Evolutionary conservation across 2,329 filamentous ascomycete species (phyloP).

Genomic region (Neurospora sp.): DNA sequence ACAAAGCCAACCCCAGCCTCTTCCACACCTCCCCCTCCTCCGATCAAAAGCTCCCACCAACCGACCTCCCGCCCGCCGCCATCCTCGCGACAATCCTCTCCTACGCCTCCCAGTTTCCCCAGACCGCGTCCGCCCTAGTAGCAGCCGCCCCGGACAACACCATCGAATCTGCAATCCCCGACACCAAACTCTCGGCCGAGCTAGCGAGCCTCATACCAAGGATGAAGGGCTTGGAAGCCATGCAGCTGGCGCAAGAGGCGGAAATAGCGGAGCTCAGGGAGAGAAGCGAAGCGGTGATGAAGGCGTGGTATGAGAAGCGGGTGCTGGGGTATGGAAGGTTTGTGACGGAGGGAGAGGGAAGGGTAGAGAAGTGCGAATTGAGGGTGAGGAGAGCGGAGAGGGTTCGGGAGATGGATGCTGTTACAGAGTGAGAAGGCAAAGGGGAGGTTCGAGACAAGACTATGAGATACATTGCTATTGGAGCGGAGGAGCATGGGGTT

Average conservation of each 20-base stretch:
- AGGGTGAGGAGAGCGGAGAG: slow-evolving; percentile 52
- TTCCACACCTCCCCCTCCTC: slow-evolving; percentile 37
- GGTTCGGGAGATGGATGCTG: slow-evolving; percentile 39
- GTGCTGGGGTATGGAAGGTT: slow-evolving; percentile 58
- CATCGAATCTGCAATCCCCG: slow-evolving; percentile 45
- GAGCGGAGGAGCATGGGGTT: neutral
- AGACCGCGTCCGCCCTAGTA: slow-evolving; percentile 46
- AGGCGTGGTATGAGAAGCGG: slow-evolving; percentile 64
- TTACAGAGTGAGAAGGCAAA: slow-evolving; percentile 23
- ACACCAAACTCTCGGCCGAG: slow-evolving; percentile 41
- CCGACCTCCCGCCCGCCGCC: slow-evolving; percentile 40
- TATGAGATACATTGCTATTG: neutral
- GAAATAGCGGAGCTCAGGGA: slow-evolving; percentile 54
- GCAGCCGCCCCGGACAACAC: slow-evolving; percentile 27
- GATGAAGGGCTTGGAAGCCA: slow-evolving; percentile 50
- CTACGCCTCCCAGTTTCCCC: slow-evolving; percentile 44
- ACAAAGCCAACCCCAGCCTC: slow-evolving; percentile 43
- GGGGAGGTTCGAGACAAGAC: neutral
- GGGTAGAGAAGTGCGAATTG: slow-evolving; percentile 56
- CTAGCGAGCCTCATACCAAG: slow-evolving; percentile 50
- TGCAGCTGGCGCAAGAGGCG: slow-evolving; percentile 50
- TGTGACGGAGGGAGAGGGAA: slow-evolving; percentile 61
- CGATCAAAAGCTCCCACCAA: slow-evolving; percentile 32
- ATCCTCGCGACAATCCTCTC: slow-evolving; percentile 45
- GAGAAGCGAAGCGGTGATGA: slow-evolving; percentile 51